Conservation (phyloP, 495 filamentous ascomycete species). For the Penicillium soppii region DNA sequence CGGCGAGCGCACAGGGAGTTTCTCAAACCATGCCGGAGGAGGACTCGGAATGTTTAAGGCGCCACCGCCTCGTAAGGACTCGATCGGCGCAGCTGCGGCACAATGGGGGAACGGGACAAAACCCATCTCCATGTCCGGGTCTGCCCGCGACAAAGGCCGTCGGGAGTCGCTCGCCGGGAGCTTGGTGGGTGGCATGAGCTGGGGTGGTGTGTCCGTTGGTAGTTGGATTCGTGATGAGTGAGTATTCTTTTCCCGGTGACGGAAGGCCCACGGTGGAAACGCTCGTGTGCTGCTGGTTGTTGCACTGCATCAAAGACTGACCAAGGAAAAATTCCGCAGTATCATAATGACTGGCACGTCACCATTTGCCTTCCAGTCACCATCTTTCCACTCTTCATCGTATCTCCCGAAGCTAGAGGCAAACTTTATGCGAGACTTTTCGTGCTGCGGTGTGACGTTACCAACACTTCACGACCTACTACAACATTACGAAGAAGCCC, state of each 20-base stretch:
- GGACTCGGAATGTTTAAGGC: slow-evolving; percentile 61
- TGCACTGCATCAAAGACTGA: slow-evolving; percentile 29
- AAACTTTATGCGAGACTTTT: slow-evolving; percentile 94
- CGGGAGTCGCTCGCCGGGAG: slow-evolving; percentile 86
- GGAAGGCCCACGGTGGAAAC: neutral
- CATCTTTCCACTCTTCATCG: slow-evolving; percentile 94
- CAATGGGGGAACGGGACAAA: slow-evolving; percentile 73
- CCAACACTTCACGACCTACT: slow-evolving; percentile 91
- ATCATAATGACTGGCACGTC: slow-evolving; percentile 97
- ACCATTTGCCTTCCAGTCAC: slow-evolving; percentile 84
- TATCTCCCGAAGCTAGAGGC: slow-evolving; percentile 98
- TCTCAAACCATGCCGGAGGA: slow-evolving; percentile 43
- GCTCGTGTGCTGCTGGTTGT: slow-evolving; percentile 15
- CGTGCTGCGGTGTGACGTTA: slow-evolving; percentile 83
- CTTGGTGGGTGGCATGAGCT: slow-evolving; percentile 91
- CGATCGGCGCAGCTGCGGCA: slow-evolving; percentile 56
- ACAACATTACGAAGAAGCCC: slow-evolving; percentile 93
- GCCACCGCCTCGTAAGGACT: slow-evolving; percentile 62
- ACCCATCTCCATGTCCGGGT: slow-evolving; percentile 79
- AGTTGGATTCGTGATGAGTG: slow-evolving; percentile 99
- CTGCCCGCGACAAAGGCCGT: slow-evolving; percentile 70
- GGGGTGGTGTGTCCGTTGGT: slow-evolving; percentile 93
- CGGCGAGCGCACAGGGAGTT: slow-evolving; percentile 40
- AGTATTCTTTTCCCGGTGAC: slow-evolving; percentile 46
- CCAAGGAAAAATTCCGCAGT: slow-evolving; percentile 47